phyloP scores from a whole-genome alignment of 306 rosid species.

The Neltuma alba region DNA sequence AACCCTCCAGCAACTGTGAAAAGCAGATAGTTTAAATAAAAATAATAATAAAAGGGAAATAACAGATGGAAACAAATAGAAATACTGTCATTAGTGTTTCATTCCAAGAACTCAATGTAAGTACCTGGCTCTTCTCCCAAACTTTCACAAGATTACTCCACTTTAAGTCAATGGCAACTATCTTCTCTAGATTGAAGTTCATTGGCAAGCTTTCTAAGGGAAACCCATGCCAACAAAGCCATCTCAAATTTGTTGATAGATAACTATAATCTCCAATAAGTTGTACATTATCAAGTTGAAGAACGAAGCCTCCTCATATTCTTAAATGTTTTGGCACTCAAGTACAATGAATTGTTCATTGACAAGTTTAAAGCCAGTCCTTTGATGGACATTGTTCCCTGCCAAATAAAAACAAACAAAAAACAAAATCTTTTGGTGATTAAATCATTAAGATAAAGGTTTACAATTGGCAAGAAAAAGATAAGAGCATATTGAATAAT shows the following conservation, averaged over 20 bases:
- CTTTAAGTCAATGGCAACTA: neutral
- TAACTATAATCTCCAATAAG: neutral
- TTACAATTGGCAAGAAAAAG: neutral
- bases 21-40: neutral
- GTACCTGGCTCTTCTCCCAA: neutral
- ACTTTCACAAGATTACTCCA: neutral
- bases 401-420: neutral
- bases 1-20: neutral
- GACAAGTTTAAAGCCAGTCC: neutral
- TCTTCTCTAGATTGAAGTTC: neutral
- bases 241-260: neutral
- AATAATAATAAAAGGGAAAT: neutral
- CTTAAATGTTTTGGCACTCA: neutral
- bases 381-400: neutral
- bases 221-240: neutral
- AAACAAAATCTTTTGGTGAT: neutral
- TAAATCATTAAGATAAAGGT: neutral
- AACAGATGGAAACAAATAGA: neutral
- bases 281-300: neutral
- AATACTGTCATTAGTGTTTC: neutral
- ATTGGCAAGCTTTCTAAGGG: neutral
- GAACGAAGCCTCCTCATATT: neutral
- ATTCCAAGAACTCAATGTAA: neutral
- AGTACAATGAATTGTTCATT: neutral
- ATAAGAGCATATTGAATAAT: neutral